A percentile compares a stretch with the other conserved stretches of the same genome.
These are phyloP conservation scores for Davidsoniella virescens DNA, from an alignment of 2,329 filamentous ascomycete species.

Conservation along the genomic window DNA sequence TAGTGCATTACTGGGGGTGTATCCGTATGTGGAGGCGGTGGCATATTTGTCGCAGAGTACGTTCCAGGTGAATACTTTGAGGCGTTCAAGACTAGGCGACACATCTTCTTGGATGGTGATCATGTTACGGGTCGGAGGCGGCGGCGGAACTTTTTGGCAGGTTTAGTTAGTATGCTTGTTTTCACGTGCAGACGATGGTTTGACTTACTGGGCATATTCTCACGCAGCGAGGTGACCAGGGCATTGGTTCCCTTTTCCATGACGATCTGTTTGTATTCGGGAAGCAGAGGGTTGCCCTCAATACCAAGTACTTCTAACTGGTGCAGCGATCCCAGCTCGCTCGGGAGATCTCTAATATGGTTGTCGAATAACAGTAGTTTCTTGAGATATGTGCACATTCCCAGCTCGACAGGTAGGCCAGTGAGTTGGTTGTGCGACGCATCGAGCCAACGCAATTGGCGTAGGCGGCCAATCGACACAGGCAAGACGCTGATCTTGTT, in stretches of 20 bases:
- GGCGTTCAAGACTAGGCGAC: constrained; percentile 44
- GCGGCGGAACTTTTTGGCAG: constrained; percentile 46
- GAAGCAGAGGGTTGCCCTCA: constrained; percentile 74
- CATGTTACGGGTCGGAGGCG: constrained; percentile 60
- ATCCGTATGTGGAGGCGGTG: constrained; percentile 71
- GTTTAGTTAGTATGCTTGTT: constrained; percentile 8
- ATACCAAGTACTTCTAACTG: constrained; percentile 79
- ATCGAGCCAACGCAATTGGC: constrained; percentile 69
- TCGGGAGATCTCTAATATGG: constrained; percentile 63
- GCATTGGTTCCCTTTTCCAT: constrained; percentile 77
- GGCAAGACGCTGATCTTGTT: constrained; percentile 79
- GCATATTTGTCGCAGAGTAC: constrained; percentile 90
- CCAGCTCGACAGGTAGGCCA: constrained; percentile 74
- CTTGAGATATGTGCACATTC: constrained; percentile 90
- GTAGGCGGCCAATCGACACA: constrained; percentile 62
- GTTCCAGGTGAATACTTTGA: constrained; percentile 87
- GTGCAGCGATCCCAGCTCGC: constrained; percentile 76
- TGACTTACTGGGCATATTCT: constrained; percentile 65
- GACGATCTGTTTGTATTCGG: constrained; percentile 62
- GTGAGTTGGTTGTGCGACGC: constrained; percentile 75
- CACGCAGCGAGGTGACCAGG: constrained; percentile 66
- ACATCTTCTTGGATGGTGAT: constrained; percentile 60
- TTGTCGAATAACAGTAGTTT: constrained; percentile 83
- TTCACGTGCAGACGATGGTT: constrained; percentile 8
- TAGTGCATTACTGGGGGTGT: constrained; percentile 68